Evolutionary conservation across 176 grass and related monocot species (phyloP), one percentile per base, ranked within the genome.

Genomic region (Triticum turgidum): DNA sequence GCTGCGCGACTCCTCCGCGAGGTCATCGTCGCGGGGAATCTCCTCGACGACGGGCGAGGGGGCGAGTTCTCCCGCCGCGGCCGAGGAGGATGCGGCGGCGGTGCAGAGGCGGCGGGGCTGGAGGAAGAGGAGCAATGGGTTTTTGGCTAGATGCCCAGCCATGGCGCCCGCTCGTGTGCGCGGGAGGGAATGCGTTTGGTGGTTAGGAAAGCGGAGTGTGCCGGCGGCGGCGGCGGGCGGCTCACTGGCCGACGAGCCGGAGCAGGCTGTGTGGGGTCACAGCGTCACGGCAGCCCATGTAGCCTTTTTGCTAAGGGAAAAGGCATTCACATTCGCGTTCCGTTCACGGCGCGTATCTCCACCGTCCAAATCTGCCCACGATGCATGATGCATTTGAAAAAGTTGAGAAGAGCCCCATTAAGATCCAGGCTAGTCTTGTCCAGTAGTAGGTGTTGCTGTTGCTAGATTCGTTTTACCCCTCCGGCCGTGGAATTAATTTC

Each of bases 1-100:
- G 82, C 92, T 88, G 45, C 88, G 86, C 14, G 92, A 88, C 83
- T 93, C 91, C 80, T 92, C 90, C 5, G 15, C 69, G n/a, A 91
- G 76, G 69, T 69, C 69, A 30, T 81, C 61, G 5, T 76, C 84
- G 0, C 7, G 68, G 34, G 58, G 24, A 24, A 24, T 21, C 11
- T 62, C 85, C 0, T 25, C 20, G 0, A n/a, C 14, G 20, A 37
- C 1, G 11, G 83, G 59, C 10, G 1, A 1, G 3, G 56, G 73
- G 6, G 49, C 13, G 20, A 18, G 13, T n/a, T 72, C 65, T 8
- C 67, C 69, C 68, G 47, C 67, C 32, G 49, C 13, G 33, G 34
- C 18, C 42, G 78, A 35, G 15, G 69, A 78, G 22, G 79, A 47
- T 13, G 83, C n/a, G 76, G 86, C 12, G 41, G 64, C 1, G 42